These are phyloP conservation scores for Exophiala sp. DNA, from an alignment of 2,329 filamentous ascomycete species.

Conservation along the genomic window DNA sequence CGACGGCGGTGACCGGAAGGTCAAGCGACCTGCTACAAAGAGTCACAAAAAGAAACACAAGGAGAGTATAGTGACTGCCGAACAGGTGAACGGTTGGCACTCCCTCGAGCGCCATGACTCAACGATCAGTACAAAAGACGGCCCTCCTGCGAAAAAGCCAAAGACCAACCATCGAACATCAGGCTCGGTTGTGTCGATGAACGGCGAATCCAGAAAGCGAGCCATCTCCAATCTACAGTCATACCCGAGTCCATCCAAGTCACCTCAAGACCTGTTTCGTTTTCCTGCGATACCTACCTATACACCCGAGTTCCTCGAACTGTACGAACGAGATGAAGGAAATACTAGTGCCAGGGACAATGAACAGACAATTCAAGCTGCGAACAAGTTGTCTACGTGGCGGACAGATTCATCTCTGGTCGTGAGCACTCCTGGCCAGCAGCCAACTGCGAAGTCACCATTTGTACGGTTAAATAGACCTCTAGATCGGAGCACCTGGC, in stretches of 20 bases:
- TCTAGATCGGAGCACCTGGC: conserved; percentile 54
- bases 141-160: conserved; percentile 68
- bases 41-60: conserved; percentile 85
- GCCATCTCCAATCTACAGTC: conserved; percentile 56
- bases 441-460: conserved; percentile 59
- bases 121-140: conserved; percentile 48
- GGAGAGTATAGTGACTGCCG: conserved; percentile 53
- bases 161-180: conserved; percentile 79
- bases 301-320: conserved; percentile 69
- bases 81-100: conserved; percentile 64
- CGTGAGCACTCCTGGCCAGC: conserved; percentile 60
- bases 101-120: conserved; percentile 58
- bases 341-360: conserved; percentile 60
- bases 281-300: conserved; percentile 65
- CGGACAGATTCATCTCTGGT: conserved; percentile 69
- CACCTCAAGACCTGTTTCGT: conserved; percentile 52
- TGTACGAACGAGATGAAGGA: conserved; percentile 63
- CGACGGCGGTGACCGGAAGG: conserved; percentile 63
- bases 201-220: conserved; percentile 59
- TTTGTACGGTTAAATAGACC: conserved; percentile 61
- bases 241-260: conserved; percentile 71
- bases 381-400: conserved; percentile 74
- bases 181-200: conserved; percentile 69
- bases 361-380: conserved; percentile 71
- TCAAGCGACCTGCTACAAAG: conserved; percentile 72